Base-by-base conservation (phyloP, 2,329 filamentous ascomycete species). In the Ustulina deusta region DNA sequence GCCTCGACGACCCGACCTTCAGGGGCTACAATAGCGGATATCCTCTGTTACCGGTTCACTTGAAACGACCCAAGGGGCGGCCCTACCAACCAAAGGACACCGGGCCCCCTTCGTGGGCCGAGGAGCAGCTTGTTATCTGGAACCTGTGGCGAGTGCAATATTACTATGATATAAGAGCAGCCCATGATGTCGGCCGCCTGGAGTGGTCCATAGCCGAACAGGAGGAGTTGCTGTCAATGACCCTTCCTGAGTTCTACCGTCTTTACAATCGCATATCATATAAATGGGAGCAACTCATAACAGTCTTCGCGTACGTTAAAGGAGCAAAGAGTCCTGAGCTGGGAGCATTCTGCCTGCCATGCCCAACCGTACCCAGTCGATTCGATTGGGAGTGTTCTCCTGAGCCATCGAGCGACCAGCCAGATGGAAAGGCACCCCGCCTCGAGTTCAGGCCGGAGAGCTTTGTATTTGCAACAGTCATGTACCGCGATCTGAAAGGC, bases 131-230 rank as follows among this genome's bases (percentile, higher is more conserved):
- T 29, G 55, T 58, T 4, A 17, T 58, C 2, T 46, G 29, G 36
- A 58, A 58, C 20, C 7, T 58, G 17, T 58, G 55, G 55, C 36
- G 38, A 32, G 3, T 58, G 22, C 55, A 58, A 58, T 58, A 58
- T 32, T 58, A 44, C 38, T 42, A 29, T 32, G 55, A 46, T 15
- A 58, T 58, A n/a, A 44, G 38, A 58, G 20, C 20, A 44, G 55
- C 55, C 5, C 25, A 46, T 46, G 13, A 42, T 44, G 38, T 6
- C 20, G 55, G 55, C 55, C 36, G 15, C 36, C 25, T 58, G 11
- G 55, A 32, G 15, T 58, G 55, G 55, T 32, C 55, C 10, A 13
- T 22, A 44, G 55, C 29, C 36, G 38, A 42, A 17, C 55, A 42
- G 38, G 36, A 58, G 6, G 55, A 58, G 36, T 32, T 58, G 2